Evolutionary conservation across 129 eudicot genomes (phyloP).

Genomic region (Saussurea involucrata): DNA sequence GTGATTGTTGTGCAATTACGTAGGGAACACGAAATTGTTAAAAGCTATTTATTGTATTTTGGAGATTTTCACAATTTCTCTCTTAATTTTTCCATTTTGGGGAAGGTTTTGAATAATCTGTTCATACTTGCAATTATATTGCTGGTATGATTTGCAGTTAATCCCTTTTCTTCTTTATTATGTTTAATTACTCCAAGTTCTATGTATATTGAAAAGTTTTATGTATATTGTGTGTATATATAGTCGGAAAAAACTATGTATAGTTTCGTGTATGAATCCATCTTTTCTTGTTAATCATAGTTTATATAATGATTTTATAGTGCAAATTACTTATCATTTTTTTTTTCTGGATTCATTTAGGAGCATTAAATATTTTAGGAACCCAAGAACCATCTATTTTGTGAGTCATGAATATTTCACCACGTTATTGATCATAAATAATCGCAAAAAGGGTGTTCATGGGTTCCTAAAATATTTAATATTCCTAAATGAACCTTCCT

Average conservation of each 20-base stretch:
- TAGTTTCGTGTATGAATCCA: background rate
- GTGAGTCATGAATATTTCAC: too few relatives aligned
- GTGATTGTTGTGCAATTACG: background rate
- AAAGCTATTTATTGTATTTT: background rate
- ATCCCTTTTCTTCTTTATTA: background rate
- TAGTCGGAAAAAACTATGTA: background rate
- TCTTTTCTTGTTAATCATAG: background rate
- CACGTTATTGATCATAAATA: too few relatives aligned
- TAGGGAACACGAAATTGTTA: constrained; percentile 3
- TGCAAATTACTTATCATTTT: background rate
- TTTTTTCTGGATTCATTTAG: too few relatives aligned
- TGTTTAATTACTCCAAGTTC: background rate
- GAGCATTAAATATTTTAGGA: too few relatives aligned
- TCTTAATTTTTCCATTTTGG: too few relatives aligned
- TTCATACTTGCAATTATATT: background rate
- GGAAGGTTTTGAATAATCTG: too few relatives aligned
- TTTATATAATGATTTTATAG: background rate
- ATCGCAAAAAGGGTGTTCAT: too few relatives aligned
- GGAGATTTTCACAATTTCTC: too few relatives aligned
- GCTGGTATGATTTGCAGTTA: background rate
- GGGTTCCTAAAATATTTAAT: too few relatives aligned
- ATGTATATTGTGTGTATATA: background rate
- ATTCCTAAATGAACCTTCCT: too few relatives aligned
- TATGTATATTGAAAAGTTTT: background rate
- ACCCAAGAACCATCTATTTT: too few relatives aligned